These are phyloP conservation scores for Cyberlindnera maritima DNA, from an alignment of 805 yeast species.

Conservation along the genomic window DNA sequence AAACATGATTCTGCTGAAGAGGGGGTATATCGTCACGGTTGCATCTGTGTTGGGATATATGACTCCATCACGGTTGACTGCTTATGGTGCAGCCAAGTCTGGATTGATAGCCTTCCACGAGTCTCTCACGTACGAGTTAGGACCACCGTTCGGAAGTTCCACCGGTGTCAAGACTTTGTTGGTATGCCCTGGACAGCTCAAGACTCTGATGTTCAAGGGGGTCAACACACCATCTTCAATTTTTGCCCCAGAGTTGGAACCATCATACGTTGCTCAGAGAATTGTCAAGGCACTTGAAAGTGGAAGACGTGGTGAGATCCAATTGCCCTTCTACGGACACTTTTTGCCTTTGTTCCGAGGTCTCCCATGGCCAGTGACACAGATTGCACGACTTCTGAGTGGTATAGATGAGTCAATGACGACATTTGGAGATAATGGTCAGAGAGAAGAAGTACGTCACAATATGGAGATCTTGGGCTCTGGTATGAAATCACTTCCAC, in stretches of 20 bases:
- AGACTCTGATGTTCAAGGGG: conserved; percentile 69
- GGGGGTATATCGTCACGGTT: conserved; percentile 79
- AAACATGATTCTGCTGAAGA: conserved; percentile 52
- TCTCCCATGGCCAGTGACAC: conserved; percentile 64
- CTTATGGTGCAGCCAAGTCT: conserved; percentile 89
- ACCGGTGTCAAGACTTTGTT: conserved; percentile 68
- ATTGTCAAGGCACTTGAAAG: conserved; percentile 53
- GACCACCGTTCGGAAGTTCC: conserved; percentile 38
- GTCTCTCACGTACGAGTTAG: conserved; percentile 68
- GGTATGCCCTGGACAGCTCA: conserved; percentile 85
- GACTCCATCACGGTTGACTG: conserved; percentile 73
- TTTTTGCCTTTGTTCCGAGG: conserved; percentile 69
- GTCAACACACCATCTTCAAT: conserved; percentile 70
- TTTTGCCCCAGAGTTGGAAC: conserved; percentile 82
- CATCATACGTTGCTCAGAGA: conserved; percentile 57
- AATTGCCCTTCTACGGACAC: conserved; percentile 73
- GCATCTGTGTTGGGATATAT: conserved; percentile 84
- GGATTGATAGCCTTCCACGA: conserved; percentile 85
- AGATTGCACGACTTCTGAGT: conserved; percentile 37
- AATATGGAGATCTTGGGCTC: no score
- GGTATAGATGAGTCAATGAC: conserved; percentile 47
- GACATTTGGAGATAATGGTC: conserved; percentile 6
- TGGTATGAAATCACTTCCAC: no score
- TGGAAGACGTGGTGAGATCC: conserved; percentile 68
- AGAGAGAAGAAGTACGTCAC: background rate